Percentiles rank a stretch among this genome's conserved stretches.
Evolutionary conservation across 768 basidiomycete species (phyloP).

Genomic region (Phaffia tasmanica): DNA sequence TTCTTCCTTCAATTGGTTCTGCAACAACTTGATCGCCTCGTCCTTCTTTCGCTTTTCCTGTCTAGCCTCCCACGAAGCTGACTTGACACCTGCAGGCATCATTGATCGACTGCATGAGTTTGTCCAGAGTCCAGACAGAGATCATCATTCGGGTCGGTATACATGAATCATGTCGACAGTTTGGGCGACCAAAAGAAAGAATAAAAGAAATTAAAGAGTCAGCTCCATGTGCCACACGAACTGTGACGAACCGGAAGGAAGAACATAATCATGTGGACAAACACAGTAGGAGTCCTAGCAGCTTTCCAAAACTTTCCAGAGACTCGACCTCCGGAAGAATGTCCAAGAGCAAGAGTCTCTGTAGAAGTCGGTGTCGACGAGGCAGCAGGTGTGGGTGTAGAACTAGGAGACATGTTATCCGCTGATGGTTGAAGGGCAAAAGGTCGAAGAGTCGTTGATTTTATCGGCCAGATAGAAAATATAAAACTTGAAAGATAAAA

Average conservation of each 20-base stretch:
- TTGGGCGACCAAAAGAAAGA: neutral
- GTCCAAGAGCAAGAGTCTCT: slow-evolving; percentile 4
- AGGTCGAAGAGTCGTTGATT: too few relatives aligned
- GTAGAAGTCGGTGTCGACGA: slow-evolving; percentile 1
- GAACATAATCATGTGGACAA: neutral
- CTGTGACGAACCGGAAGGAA: neutral
- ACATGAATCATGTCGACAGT: too few relatives aligned
- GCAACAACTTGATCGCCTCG: slow-evolving; percentile 23
- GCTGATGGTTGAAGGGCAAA: too few relatives aligned
- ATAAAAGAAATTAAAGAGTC: neutral
- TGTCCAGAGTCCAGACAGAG: neutral
- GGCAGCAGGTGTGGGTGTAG: too few relatives aligned
- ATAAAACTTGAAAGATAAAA: too few relatives aligned
- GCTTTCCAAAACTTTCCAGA: slow-evolving; percentile 27
- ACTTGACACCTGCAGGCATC: slow-evolving; percentile 23
- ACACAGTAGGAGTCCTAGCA: slow-evolving; percentile 23
- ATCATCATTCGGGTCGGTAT: too few relatives aligned
- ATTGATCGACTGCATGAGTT: slow-evolving; percentile 11
- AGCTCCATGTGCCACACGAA: too few relatives aligned
- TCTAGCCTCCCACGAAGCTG: slow-evolving; percentile 18
- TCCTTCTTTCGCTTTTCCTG: slow-evolving; percentile 20
- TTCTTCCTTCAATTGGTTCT: slow-evolving; percentile 23
- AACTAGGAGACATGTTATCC: too few relatives aligned
- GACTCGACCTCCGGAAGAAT: slow-evolving; percentile 14
- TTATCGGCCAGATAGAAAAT: too few relatives aligned